Conservation (phyloP, 768 basidiomycete genomes). For the Suillus variegatus region DNA sequence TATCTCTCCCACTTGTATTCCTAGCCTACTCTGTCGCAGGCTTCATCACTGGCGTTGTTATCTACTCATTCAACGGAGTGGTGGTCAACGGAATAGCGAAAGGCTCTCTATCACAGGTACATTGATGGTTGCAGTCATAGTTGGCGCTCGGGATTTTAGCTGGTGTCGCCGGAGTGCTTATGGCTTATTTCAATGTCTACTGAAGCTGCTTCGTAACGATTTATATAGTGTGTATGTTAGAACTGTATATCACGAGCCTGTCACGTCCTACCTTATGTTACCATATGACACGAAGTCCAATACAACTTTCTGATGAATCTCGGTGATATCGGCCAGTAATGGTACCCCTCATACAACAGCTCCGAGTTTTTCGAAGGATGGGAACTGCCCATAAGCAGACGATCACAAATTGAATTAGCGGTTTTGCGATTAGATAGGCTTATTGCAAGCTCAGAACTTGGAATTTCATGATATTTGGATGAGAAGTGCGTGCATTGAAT, state of each 20-base stretch:
- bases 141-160: constrained; percentile 65
- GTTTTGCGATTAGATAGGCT: neutral
- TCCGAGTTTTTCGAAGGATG: no score
- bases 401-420: neutral
- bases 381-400: neutral
- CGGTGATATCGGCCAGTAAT: no score
- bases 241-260: neutral
- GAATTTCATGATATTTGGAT: neutral
- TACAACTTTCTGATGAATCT: neutral
- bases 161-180: constrained; percentile 60
- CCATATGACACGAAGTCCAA: neutral
- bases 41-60: constrained; percentile 62
- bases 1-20: constrained; percentile 75
- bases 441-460: neutral
- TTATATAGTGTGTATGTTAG: neutral
- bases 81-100: constrained; percentile 39
- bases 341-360: no score
- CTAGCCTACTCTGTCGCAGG: constrained; percentile 70
- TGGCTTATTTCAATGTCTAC: constrained; percentile 38
- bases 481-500: neutral
- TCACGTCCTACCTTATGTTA: neutral
- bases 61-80: constrained; percentile 64
- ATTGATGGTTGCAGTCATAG: constrained; percentile 60
- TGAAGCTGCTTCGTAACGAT: neutral
- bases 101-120: constrained; percentile 35